phyloP scores from a whole-genome alignment of 2,329 filamentous ascomycete genomes.

The Alternaria postmessia region DNA sequence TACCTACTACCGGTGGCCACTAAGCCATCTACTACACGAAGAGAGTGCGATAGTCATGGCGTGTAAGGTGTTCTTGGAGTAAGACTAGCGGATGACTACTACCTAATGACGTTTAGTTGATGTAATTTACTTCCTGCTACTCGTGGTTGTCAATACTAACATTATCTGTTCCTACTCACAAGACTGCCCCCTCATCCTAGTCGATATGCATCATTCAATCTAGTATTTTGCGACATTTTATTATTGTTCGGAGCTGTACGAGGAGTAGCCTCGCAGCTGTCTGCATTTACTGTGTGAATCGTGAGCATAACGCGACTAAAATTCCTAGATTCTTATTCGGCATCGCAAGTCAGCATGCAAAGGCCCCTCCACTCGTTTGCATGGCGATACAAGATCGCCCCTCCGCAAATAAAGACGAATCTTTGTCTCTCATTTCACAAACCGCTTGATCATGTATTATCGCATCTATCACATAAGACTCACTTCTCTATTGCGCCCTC shows the following conservation, averaged over 20 bases:
- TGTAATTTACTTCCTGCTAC: not conserved
- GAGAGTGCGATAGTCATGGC: not conserved
- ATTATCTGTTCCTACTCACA: too few relatives aligned
- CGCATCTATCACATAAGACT: not conserved
- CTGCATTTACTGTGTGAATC: too few relatives aligned
- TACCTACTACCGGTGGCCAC: constrained; percentile 41
- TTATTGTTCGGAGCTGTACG: too few relatives aligned
- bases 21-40: not conserved
- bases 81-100: not conserved
- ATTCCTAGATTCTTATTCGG: too few relatives aligned
- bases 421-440: not conserved
- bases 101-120: not conserved
- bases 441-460: not conserved
- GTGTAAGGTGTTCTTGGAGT: not conserved
- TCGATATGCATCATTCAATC: too few relatives aligned
- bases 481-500: not conserved
- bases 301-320: too few relatives aligned
- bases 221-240: too few relatives aligned
- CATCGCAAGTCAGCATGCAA: not conserved
- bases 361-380: not conserved
- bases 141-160: not conserved
- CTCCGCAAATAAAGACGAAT: not conserved
- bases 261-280: too few relatives aligned
- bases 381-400: not conserved
- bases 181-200: too few relatives aligned